These are phyloP conservation scores for Pulveroboletus sp. DNA, from an alignment of 768 basidiomycete species.

Conservation along the genomic window DNA sequence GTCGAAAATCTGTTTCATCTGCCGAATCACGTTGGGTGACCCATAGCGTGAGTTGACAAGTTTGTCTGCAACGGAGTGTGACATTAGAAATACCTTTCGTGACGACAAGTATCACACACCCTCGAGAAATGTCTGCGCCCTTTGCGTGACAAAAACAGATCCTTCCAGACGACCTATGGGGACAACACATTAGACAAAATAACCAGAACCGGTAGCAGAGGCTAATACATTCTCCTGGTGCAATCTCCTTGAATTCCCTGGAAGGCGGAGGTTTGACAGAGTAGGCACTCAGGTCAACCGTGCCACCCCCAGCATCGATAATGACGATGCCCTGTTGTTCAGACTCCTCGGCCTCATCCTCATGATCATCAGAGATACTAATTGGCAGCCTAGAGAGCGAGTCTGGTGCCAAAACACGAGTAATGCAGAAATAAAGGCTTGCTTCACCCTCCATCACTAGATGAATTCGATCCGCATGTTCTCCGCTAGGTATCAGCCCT, in stretches of 20 bases:
- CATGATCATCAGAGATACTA: background rate
- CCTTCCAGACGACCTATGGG: slow-evolving; percentile 35
- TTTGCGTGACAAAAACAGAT: slow-evolving; percentile 32
- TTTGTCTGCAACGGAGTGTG: slow-evolving; percentile 15
- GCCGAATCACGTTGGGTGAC: slow-evolving; percentile 25
- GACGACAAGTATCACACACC: slow-evolving; percentile 13
- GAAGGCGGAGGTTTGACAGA: slow-evolving; percentile 20
- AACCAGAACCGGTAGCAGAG: background rate
- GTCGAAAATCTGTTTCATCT: slow-evolving; percentile 35
- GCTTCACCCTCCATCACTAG: slow-evolving; percentile 27
- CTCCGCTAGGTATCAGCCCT: slow-evolving; percentile 15
- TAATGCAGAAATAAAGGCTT: slow-evolving; percentile 36
- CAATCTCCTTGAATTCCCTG: slow-evolving; percentile 31
- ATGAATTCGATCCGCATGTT: background rate
- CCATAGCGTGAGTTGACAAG: slow-evolving; percentile 29
- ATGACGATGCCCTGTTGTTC: slow-evolving; percentile 36
- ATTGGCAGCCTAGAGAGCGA: slow-evolving; percentile 8
- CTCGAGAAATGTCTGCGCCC: slow-evolving; percentile 25
- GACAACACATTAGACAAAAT: background rate
- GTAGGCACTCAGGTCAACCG: slow-evolving; percentile 37
- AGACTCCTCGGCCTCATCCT: background rate
- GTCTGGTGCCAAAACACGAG: slow-evolving; percentile 36
- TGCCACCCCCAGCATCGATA: slow-evolving; percentile 43
- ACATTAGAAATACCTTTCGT: background rate
- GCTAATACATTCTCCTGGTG: slow-evolving; percentile 27